phyloP scores from a whole-genome alignment of 148 eudicot genomes.

The Limonium bicolor region DNA sequence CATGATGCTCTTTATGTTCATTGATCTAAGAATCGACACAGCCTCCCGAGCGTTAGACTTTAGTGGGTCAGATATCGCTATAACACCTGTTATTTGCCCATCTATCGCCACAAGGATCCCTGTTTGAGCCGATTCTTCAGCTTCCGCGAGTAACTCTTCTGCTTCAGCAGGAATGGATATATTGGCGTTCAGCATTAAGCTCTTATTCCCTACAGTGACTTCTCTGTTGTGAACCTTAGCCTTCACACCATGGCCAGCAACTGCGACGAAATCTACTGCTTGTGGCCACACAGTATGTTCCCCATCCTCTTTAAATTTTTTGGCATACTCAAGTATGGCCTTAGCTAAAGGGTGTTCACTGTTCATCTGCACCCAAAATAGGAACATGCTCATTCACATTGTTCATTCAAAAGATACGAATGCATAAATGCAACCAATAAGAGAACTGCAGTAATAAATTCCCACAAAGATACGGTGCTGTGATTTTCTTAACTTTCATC shows the following conservation, averaged over 20 bases:
- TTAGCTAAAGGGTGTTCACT: conserved; percentile 96
- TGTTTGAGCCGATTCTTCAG: conserved; percentile 72
- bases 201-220: conserved; percentile 70
- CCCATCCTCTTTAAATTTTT: conserved; percentile 51
- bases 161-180: conserved; percentile 41
- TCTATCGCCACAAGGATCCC: conserved; percentile 71
- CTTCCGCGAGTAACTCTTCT: conserved; percentile 56
- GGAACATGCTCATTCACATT: background rate
- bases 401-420: background rate
- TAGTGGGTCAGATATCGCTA: conserved; percentile 78
- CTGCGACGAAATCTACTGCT: conserved; percentile 49
- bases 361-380: conserved; percentile 33
- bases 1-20: conserved; percentile 73
- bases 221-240: conserved; percentile 44
- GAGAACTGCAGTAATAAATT: background rate
- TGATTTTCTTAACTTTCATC: too few species aligned
- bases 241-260: conserved; percentile 78
- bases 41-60: conserved; percentile 68
- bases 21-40: conserved; percentile 68
- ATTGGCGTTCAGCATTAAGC: conserved; percentile 48
- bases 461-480: background rate
- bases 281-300: conserved; percentile 43
- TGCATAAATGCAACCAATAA: background rate
- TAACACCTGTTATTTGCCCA: conserved; percentile 39
- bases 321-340: conserved; percentile 75